Evolutionary conservation across 2,329 filamentous ascomycete species (phyloP), one percentile per base, ranked within the genome.

Genomic region (Aspergillus quadricinctus): DNA sequence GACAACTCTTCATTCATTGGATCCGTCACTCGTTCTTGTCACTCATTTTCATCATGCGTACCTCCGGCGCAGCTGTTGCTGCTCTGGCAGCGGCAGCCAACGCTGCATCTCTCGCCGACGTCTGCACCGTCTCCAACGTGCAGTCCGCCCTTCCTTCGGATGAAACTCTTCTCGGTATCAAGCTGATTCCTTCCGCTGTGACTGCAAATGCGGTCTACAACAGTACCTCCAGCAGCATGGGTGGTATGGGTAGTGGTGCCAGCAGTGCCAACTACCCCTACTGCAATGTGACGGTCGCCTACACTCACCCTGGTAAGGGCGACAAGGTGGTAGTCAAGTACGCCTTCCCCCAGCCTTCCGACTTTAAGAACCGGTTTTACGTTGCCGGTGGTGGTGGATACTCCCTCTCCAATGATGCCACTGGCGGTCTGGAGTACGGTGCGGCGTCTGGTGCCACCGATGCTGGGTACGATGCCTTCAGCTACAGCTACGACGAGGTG

Each of bases 321-420:
- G 76, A 78, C 56, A 63, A 53, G 1, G 67, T 78, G 48, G 66
- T 69, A 37, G 66, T 75, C 64, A 73, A 64, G 54, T 73, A 54
- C 67, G 72, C 71, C 62, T 76, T 57, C 69, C 76, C 59, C 17
- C 58, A 61, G 43, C 69, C 68, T 0, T 65, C 67, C 21, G 67
- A 70, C 45, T 80, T 76, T 64, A 62, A 77, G 62, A 77, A 75
- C 62, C 76, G 77, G 19, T 80, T 77, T 65, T 77, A 78, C 53
- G 72, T 77, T 5, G 72, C 65, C 14, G 78, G 77, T 7, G 77
- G 78, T 21, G 77, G 76, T 23, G 78, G 77, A 2, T 79, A 71
- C 65, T 67, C 72, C 17, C 69, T 78, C n/a, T 68, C 62, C 46
- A 67, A 58, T 46, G 71, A 65, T 53, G 67, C 72, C 3, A 76